Evolutionary conservation across 2,329 filamentous ascomycete species (phyloP).

Genomic region (Fusarium oligoseptatum): DNA sequence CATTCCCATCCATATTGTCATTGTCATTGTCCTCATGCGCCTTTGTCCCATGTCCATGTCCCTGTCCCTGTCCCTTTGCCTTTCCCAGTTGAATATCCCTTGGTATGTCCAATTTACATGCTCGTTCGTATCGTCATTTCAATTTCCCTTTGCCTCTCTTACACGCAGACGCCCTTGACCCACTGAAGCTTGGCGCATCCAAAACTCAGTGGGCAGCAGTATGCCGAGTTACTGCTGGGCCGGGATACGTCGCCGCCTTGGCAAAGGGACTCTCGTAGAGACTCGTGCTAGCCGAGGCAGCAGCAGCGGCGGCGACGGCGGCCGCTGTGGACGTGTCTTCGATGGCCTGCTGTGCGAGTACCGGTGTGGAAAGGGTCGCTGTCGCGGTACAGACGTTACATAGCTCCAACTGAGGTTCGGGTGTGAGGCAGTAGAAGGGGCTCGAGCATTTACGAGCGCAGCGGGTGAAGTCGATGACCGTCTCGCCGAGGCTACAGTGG

Average conservation of each 20-base stretch:
- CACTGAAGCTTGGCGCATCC: neutral
- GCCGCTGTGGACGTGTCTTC: conserved; percentile 23
- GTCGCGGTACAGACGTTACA: conserved; percentile 43
- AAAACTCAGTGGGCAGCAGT: conserved; percentile 27
- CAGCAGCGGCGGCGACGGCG: conserved; percentile 17
- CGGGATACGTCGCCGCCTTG: conserved; percentile 32
- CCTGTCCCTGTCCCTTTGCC: neutral
- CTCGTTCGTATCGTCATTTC: conserved; percentile 33
- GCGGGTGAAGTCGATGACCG: conserved; percentile 47
- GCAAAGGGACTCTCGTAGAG: conserved; percentile 38
- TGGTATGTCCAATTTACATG: conserved; percentile 30
- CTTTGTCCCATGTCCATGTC: conserved; percentile 11
- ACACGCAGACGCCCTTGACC: conserved; percentile 22
- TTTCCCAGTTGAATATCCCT: conserved; percentile 12
- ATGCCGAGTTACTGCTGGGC: conserved; percentile 21
- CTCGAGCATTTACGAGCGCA: conserved; percentile 49
- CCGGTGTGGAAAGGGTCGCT: conserved; percentile 42
- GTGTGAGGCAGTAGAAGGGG: conserved; percentile 48
- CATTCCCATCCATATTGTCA: neutral
- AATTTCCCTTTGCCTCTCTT: conserved; percentile 31
- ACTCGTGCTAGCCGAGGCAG: conserved; percentile 22
- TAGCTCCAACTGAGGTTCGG: conserved; percentile 45
- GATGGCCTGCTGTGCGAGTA: conserved; percentile 42
- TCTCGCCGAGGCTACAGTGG: conserved; percentile 46
- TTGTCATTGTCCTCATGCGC: conserved; percentile 38